Percentiles rank a stretch among this genome's conserved stretches.
phyloP scores from a whole-genome alignment of 768 basidiomycete genomes.

The Thelephora ganbajun region DNA sequence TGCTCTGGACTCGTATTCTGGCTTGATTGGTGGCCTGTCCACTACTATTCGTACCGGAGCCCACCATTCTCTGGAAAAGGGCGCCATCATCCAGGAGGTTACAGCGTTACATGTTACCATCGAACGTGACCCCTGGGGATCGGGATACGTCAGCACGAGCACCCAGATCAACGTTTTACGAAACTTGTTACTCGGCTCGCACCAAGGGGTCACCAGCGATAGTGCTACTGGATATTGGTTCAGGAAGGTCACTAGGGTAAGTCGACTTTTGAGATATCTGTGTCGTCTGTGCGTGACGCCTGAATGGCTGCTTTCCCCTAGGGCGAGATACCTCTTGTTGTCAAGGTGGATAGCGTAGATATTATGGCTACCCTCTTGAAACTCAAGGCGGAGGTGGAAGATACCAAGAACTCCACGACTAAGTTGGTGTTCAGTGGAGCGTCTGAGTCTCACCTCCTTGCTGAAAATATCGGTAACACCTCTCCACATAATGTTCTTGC shows the following conservation, averaged over 20 bases:
- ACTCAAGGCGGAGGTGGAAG: constrained; percentile 53
- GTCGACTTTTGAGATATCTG: neutral
- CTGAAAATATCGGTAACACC: constrained; percentile 40
- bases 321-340: constrained; percentile 63
- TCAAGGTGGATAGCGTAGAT: constrained; percentile 67
- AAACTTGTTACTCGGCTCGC: constrained; percentile 35
- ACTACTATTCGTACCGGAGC: constrained; percentile 29
- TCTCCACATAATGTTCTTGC: constrained; percentile 18
- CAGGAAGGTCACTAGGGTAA: constrained; percentile 20
- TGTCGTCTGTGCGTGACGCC: constrained; percentile 4
- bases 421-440: constrained; percentile 52
- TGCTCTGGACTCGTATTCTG: constrained; percentile 18
- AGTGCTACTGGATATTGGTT: constrained; percentile 16
- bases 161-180: constrained; percentile 71
- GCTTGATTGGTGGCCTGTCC: constrained; percentile 26
- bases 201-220: constrained; percentile 15
- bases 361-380: constrained; percentile 64
- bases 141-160: constrained; percentile 40
- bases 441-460: constrained; percentile 55
- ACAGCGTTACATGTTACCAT: constrained; percentile 32
- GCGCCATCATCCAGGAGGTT: constrained; percentile 28
- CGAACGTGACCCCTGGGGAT: constrained; percentile 3
- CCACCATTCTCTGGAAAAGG: constrained; percentile 22
- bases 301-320: constrained; percentile 11
- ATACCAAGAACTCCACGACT: constrained; percentile 26